Evolutionary conservation across 495 filamentous ascomycete species (phyloP).

Genomic region (Neurospora sp.): DNA sequence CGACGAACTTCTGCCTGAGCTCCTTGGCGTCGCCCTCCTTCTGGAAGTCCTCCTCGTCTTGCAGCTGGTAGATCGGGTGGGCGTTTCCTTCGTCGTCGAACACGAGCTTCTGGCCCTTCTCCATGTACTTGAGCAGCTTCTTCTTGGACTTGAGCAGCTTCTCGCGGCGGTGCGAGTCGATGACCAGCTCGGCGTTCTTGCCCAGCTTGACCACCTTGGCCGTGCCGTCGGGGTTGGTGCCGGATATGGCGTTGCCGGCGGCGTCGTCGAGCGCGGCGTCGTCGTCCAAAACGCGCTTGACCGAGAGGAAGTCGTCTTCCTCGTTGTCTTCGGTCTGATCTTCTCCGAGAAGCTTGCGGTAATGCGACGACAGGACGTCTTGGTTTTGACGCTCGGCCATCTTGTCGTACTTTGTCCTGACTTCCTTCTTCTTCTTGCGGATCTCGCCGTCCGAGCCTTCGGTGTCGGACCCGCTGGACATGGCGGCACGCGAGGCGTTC

Average conservation of each 20-base stretch:
- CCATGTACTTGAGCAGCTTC: constrained; percentile 78
- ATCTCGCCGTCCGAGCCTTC: constrained; percentile 36
- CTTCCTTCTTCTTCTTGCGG: constrained; percentile 49
- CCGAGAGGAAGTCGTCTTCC: constrained; percentile 72
- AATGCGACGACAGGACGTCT: constrained; percentile 86
- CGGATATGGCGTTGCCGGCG: constrained; percentile 22
- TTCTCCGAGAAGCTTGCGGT: constrained; percentile 71
- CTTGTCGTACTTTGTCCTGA: constrained; percentile 86
- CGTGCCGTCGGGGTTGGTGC: constrained; percentile 21
- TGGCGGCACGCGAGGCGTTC: constrained; percentile 60
- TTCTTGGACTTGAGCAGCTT: constrained; percentile 92
- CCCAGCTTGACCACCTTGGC: constrained; percentile 43
- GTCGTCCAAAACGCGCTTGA: constrained; percentile 70
- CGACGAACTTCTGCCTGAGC: constrained; percentile 68
- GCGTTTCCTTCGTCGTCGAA: constrained; percentile 88
- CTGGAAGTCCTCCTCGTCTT: constrained; percentile 70
- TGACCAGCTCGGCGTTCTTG: constrained; percentile 50
- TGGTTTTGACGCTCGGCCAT: constrained; percentile 96
- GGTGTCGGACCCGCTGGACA: constrained; percentile 41
- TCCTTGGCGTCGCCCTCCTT: constrained; percentile 60
- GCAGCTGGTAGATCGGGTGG: constrained; percentile 77
- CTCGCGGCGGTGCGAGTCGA: constrained; percentile 88
- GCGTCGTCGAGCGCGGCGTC: constrained; percentile 30
- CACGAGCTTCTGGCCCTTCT: constrained; percentile 69
- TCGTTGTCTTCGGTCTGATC: constrained; percentile 40